These are phyloP conservation scores for Teratosphaeria epicoccoides DNA, from an alignment of 2,329 filamentous ascomycete genomes.

Conservation along the genomic window DNA sequence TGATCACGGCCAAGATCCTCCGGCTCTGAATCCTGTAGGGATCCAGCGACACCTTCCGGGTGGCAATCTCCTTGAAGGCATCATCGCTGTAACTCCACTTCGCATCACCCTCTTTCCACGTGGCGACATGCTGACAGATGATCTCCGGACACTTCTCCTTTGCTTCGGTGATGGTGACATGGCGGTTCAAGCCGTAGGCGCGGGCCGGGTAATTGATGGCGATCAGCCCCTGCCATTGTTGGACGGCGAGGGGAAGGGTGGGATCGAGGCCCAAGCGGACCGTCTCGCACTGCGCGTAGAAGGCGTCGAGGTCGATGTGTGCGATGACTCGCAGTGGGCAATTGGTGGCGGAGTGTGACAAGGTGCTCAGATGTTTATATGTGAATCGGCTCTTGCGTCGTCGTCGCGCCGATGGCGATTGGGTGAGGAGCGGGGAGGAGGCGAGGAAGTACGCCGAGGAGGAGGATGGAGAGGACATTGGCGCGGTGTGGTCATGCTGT, in stretches of 20 bases:
- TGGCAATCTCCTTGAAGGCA: constrained; percentile 65
- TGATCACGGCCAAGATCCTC: constrained; percentile 69
- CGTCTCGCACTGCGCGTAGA: constrained; percentile 92
- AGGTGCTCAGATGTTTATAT: constrained; percentile 67
- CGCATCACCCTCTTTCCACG: constrained; percentile 83
- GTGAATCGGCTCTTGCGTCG: constrained; percentile 61
- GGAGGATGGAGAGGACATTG: constrained; percentile 6
- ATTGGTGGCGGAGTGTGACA: constrained; percentile 58
- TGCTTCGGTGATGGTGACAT: constrained; percentile 71
- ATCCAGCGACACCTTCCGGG: constrained; percentile 88
- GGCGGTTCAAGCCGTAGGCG: constrained; percentile 64
- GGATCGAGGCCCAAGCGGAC: constrained; percentile 66
- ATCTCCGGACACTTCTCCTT: constrained; percentile 76
- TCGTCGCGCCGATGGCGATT: constrained; percentile 13
- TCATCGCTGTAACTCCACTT: constrained; percentile 86
- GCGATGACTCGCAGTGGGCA: constrained; percentile 78
- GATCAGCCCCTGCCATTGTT: constrained; percentile 91
- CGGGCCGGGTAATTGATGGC: constrained; percentile 93
- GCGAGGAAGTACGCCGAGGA: constrained; percentile 17
- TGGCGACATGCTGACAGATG: constrained; percentile 84
- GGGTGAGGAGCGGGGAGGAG: constrained; percentile 16
- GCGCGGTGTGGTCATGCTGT: background rate
- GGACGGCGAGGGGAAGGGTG: constrained; percentile 76
- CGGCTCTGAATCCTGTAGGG: constrained; percentile 80
- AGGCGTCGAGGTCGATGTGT: constrained; percentile 92